Base-by-base conservation (phyloP, 768 basidiomycete genomes). In the Fomitopsis serialis region DNA sequence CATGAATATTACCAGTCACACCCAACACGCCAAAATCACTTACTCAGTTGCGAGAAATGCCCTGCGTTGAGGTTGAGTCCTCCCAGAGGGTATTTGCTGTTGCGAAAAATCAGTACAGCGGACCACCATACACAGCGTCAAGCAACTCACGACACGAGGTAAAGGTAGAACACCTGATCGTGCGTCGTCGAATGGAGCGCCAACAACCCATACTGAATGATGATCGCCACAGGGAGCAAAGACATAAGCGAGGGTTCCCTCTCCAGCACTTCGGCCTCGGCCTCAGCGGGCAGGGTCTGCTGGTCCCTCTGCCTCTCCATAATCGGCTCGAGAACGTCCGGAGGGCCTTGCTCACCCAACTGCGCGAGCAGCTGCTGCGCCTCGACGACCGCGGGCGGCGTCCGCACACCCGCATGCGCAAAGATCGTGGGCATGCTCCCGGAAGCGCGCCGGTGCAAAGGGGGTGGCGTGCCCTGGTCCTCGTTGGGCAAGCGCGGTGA, bases 41-140 rank as follows among this genome's bases (percentile, higher is more conserved):
- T 55, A 92, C 87, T 94, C 17, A 98, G 79, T 66, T 92, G 85
- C 2, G 95, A 92, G 70, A 95, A 99, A 69, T 97, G 83, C 1
- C 87, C 89, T 0, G 97, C 91, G 63, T 87, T 88, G 50, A 99
- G 75, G 53, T 92, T 93, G 58, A 99, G 70, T 1, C 97, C 97
- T n/a, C 95, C 95, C 6, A 83, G 77, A 19, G 80, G 74, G 64
- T 91, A 91, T 60, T 88, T 83, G 13, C 91, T 95, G 65, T 35
- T 50, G 23, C 53, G 7, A 10, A 50, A 17, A 19, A 50, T 52
- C 24, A 42, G 35, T 3, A 51, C 58, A 45, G 27, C 32, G 19
- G 3, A 45, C 42, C 12, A 21, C 51, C n/a, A 48, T 32, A 11
- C 11, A 32, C 52, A 42, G 63, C 54, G 24, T 61, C 42, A 54